Base-by-base conservation (phyloP, 176 grass and related monocot genomes). In the Guadua angustifolia region DNA sequence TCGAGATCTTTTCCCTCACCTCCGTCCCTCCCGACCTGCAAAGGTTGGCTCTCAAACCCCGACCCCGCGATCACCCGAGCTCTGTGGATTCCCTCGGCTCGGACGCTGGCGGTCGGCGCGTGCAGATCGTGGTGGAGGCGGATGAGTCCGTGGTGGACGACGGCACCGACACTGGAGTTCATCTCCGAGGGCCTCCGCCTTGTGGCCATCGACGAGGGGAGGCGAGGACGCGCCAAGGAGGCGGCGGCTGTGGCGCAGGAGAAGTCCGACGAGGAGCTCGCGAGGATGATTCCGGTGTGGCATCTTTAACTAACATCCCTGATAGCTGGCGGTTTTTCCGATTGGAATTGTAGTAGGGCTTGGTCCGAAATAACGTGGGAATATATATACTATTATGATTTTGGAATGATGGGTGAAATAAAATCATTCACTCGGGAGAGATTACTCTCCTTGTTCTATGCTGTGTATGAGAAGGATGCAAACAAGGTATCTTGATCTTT, bases 341-440 rank as follows among this genome's bases (percentile, higher is more conserved):
- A 40, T 55, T 65, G 60, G 60, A 53, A 63, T 36, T 21, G 15
- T 35, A 12, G 63, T 73, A 32, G 15, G 5, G 15, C 0, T 29
- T 57, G 49, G 13, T 70, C 50, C 2, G 51, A 14, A 36, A 39
- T 25, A 43, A 50, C 22, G 2, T 56, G 12, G 22, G 59, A 59
- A 81, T 70, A n/a, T n/a, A n/a, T n/a, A n/a, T n/a, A n/a, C n/a
- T 98, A 98, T 76, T 98, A 98, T 70, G 95, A 98, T 88, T 98
- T 98, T 83, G 95, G 95, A 79, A 98, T 95, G 95, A 98, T 98
- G 95, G 95, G 95, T 84, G 93, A 98, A 84, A 98, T 98, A 58
- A 98, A 98, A 84, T 90, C 93, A 35, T 98, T 95, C 75, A 98
- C 95, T 67, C 89, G 89, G 76, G 95, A 98, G 59, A 90, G 93